Conservation (phyloP, 495 filamentous ascomycete species). For the Lineolata rhizophorae region DNA sequence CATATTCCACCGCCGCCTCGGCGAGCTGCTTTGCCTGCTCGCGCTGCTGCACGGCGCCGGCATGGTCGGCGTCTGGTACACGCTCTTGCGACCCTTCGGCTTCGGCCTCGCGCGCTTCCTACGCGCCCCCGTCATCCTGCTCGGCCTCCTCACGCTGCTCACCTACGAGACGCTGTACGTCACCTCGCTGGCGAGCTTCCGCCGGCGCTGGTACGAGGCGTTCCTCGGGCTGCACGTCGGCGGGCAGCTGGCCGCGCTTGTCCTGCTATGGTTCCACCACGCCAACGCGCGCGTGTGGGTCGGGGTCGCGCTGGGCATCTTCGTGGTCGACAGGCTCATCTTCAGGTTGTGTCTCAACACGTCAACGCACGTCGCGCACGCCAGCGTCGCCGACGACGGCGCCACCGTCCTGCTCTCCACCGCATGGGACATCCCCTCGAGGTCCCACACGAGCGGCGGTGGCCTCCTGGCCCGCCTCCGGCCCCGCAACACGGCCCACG, state of each 20-base stretch:
- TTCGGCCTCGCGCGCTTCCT: slow-evolving; percentile 21
- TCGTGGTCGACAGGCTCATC: slow-evolving; percentile 32
- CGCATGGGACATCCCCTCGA: slow-evolving; percentile 9
- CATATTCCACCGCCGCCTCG: slow-evolving; percentile 33
- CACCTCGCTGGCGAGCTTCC: not conserved
- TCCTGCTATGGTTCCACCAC: slow-evolving; percentile 33
- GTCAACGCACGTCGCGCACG: slow-evolving; percentile 19
- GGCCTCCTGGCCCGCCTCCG: slow-evolving; percentile 1
- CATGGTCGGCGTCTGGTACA: slow-evolving; percentile 27
- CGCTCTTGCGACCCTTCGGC: slow-evolving; percentile 19
- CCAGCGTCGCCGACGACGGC: slow-evolving; percentile 26
- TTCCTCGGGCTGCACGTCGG: slow-evolving; percentile 34
- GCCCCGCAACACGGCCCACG: slow-evolving; percentile 20
- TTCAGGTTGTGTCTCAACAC: slow-evolving; percentile 29
- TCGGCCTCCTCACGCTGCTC: slow-evolving; percentile 27
- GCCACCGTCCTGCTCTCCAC: slow-evolving; percentile 26
- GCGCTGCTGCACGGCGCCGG: slow-evolving; percentile 23
- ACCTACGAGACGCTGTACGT: not conserved
- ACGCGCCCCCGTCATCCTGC: slow-evolving; percentile 17
- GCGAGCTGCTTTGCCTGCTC: slow-evolving; percentile 24
- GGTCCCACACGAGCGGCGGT: no score
- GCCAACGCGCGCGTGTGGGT: slow-evolving; percentile 19
- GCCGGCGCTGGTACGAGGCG: no score
- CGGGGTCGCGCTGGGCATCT: slow-evolving; percentile 24
- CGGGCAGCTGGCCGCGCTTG: slow-evolving; percentile 27